phyloP scores from a whole-genome alignment of 169 alveolate genomes.

The Neospora caninum region DNA sequence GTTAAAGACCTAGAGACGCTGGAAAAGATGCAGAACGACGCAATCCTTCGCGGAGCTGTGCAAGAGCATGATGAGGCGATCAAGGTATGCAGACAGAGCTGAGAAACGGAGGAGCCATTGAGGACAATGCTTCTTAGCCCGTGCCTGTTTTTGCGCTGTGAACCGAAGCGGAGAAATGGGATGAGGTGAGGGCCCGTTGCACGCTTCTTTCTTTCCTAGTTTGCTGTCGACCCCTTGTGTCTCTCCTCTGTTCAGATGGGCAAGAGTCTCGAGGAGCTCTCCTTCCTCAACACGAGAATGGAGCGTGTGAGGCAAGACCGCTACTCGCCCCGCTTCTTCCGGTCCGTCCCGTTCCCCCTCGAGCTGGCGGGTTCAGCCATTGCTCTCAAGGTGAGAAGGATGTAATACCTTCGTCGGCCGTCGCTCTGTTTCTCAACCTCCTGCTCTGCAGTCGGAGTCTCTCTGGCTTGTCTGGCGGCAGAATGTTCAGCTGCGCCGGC shows the following conservation, averaged over 20 bases:
- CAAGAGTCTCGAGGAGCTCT: conserved; percentile 3
- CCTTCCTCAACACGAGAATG: background rate
- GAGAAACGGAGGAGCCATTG: too few species aligned
- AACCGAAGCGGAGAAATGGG: background rate
- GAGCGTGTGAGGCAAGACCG: background rate
- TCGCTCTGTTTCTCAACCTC: too few species aligned
- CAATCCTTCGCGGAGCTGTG: background rate
- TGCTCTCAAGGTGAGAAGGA: background rate
- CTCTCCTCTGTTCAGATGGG: background rate
- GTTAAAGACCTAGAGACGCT: background rate
- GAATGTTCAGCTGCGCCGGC: too few species aligned
- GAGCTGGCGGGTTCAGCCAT: background rate
- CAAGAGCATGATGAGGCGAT: background rate
- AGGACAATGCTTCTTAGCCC: background rate
- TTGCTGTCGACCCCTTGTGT: too few species aligned
- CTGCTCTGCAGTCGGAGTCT: too few species aligned
- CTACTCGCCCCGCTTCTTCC: background rate
- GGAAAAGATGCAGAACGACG: background rate
- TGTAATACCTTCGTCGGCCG: too few species aligned
- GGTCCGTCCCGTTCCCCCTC: background rate
- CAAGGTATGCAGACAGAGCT: background rate
- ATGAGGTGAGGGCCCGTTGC: background rate
- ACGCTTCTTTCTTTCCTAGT: background rate
- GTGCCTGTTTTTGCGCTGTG: background rate
- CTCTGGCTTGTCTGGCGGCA: too few species aligned